Base-by-base conservation (phyloP, 1,139 yeast species). In the Geotrichum citri-aurantii region DNA sequence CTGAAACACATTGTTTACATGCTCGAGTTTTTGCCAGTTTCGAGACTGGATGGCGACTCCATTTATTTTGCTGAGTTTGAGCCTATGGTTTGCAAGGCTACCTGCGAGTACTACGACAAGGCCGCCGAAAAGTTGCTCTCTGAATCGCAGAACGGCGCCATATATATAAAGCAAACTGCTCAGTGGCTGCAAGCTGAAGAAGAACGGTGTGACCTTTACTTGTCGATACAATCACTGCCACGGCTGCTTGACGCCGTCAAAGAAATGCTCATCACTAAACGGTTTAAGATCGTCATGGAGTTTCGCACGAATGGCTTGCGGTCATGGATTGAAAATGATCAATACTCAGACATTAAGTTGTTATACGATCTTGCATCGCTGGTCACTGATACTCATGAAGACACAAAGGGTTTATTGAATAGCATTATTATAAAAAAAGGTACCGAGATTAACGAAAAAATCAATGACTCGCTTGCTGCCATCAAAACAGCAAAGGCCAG, bases 11-110 rank as follows among this genome's bases (percentile, higher is more conserved):
- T 84, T 10, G 79, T 90, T 11, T 78, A 77, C 55, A 88, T 92
- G 92, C 80, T 91, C 69, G 95, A 88, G 66, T 81, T 80, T 26
- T 73, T 79, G 50, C 75, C 75, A 57, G 44, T 77, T 58, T 75
- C 75, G 48, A 68, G 71, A 60, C 55, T 65, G 59, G 68, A 68
- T 14, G 68, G 69, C 19, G 76, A 73, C 31, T 78, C 78, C 17
- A 86, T 84, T 64, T 90, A 87, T 68, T 76, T 79, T 49, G 78
- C 78, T 27, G 79, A 76, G 51, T 88, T 91, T 70, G 97, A 90
- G 65, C 89, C 89, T 0, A 73, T 71, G 55, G 79, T 89, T 56
- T 69, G 88, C 51, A 67, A 77, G 3, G 79, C 78, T 26, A 82
- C 95, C 0, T 80, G 79, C 59, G 71, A 72, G 0, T 89, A 81